Evolutionary conservation across 1,284 basidiomycete species (phyloP).

Genomic region (Volvariella volvacea): DNA sequence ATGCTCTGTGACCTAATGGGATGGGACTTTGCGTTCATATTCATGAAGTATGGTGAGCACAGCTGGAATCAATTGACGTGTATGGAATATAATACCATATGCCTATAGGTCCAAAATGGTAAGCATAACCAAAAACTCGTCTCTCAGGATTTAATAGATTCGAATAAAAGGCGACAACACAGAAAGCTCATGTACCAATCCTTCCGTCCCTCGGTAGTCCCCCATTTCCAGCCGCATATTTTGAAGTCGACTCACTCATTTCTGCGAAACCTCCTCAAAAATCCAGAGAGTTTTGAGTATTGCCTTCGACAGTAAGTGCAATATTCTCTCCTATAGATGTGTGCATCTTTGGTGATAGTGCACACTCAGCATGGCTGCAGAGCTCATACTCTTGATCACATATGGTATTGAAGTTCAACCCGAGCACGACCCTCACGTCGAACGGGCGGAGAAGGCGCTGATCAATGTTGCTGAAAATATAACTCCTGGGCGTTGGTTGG

Average conservation of each 20-base stretch:
- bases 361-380: neutral
- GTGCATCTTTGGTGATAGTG: neutral
- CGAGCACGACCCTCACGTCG: slow-evolving; percentile 5
- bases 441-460: slow-evolving; percentile 7
- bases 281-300: slow-evolving; percentile 17
- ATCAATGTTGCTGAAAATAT: slow-evolving; percentile 4
- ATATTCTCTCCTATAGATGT: neutral
- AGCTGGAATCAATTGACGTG: too few relatives aligned
- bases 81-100: too few relatives aligned
- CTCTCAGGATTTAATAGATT: too few relatives aligned
- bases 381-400: too few relatives aligned
- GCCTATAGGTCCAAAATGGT: too few relatives aligned
- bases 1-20: slow-evolving; percentile 24
- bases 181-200: slow-evolving; percentile 1
- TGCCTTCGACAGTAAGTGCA: slow-evolving; percentile 19
- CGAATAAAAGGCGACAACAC: slow-evolving; percentile 8
- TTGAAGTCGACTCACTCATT: slow-evolving; percentile 13
- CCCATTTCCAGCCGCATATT: slow-evolving; percentile 1
- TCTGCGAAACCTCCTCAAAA: slow-evolving; percentile 16
- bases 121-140: too few relatives aligned
- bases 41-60: slow-evolving; percentile 1
- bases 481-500: slow-evolving; percentile 12
- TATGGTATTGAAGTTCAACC: too few relatives aligned
- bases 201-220: slow-evolving; percentile 3
- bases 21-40: slow-evolving; percentile 8